phyloP scores from a whole-genome alignment of 2,329 filamentous ascomycete genomes.

The Xylaria sp. region DNA sequence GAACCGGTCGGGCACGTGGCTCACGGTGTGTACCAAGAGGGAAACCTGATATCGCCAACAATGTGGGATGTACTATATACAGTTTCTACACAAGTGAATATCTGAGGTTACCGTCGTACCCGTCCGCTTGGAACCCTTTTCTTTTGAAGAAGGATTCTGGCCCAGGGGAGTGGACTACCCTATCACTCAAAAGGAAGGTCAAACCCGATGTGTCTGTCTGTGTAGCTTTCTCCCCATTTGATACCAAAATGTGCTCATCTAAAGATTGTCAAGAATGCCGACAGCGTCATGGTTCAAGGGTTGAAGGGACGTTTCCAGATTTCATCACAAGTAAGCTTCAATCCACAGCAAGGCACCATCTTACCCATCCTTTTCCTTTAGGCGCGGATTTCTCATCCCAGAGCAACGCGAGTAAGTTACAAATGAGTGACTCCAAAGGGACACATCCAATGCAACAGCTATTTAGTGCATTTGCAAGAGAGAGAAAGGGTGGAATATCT shows the following conservation, averaged over 20 bases:
- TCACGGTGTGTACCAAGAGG: slow-evolving; percentile 1
- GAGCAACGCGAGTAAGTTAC: slow-evolving; percentile 16
- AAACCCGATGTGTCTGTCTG: not conserved
- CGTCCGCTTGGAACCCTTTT: slow-evolving; percentile 1
- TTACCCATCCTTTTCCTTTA: not conserved
- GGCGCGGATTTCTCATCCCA: not conserved
- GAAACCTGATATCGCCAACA: not conserved
- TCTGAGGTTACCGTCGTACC: not conserved
- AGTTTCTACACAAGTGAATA: not conserved
- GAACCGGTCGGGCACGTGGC: slow-evolving; percentile 19
- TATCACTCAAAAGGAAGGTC: not conserved
- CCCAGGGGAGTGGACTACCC: not conserved
- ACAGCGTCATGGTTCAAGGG: not conserved
- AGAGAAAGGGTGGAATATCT: not conserved
- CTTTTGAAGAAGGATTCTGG: not conserved
- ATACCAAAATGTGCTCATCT: not conserved
- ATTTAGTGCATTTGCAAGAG: not conserved
- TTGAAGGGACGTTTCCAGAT: not conserved
- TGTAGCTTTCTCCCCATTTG: not conserved
- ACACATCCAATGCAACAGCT: slow-evolving; percentile 5
- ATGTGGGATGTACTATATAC: not conserved
- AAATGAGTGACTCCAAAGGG: slow-evolving; percentile 22
- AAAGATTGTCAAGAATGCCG: not conserved
- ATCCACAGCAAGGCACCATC: not conserved
- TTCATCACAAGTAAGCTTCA: slow-evolving; percentile 7